phyloP scores from a whole-genome alignment of 2,329 filamentous ascomycete genomes.

The Colletotrichum abscissum region DNA sequence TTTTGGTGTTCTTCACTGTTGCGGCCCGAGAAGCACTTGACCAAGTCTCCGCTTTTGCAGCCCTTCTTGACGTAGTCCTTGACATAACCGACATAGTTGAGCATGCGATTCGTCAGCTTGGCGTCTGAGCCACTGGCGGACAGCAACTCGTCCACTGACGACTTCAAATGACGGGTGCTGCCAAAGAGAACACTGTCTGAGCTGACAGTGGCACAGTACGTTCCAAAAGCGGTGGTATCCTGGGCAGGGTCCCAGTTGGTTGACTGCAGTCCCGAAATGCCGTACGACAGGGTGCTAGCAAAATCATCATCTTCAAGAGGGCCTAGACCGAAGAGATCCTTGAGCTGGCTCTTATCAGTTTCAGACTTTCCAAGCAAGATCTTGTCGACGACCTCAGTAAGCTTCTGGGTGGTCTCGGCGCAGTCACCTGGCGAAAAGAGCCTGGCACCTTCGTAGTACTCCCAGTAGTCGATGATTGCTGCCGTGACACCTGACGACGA shows the following conservation, averaged over 20 bases:
- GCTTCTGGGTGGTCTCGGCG: constrained; percentile 70
- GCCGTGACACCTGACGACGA: constrained; percentile 83
- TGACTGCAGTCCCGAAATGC: constrained; percentile 57
- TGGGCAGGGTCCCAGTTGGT: constrained; percentile 65
- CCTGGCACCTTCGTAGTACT: constrained; percentile 64
- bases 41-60: constrained; percentile 41
- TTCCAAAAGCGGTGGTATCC: constrained; percentile 53
- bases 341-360: constrained; percentile 44
- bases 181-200: constrained; percentile 54
- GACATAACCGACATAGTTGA: constrained; percentile 65
- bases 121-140: constrained; percentile 48
- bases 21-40: constrained; percentile 46
- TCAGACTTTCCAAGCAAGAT: constrained; percentile 59
- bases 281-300: constrained; percentile 52
- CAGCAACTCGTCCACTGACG: constrained; percentile 53
- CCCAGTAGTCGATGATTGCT: constrained; percentile 82
- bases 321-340: constrained; percentile 57
- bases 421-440: constrained; percentile 68
- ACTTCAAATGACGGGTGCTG: constrained; percentile 48
- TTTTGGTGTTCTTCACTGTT: constrained; percentile 37
- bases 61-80: constrained; percentile 36
- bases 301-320: constrained; percentile 61
- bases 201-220: constrained; percentile 61
- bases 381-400: constrained; percentile 62
- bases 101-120: constrained; percentile 53